Percentiles rank a stretch among this genome's conserved stretches.
Conservation (phyloP, 371 early-diverging fungal genomes). For the Globomyces sp. region DNA sequence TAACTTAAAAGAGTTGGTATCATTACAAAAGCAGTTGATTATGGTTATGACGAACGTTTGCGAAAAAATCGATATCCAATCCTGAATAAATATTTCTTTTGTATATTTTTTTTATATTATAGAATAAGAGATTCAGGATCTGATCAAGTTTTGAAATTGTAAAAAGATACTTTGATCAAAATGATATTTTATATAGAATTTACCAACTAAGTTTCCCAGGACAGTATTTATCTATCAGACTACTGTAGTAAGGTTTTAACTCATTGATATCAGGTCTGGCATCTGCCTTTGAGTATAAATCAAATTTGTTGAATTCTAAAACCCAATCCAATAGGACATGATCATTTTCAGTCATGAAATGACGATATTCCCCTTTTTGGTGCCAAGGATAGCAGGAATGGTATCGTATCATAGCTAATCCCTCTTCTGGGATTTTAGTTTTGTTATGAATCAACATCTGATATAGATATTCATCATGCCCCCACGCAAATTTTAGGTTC, state of each 20-base stretch:
- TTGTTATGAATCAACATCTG: slow-evolving; percentile 42
- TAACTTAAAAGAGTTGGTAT: too few species aligned
- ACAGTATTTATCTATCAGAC: slow-evolving; percentile 54
- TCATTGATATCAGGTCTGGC: slow-evolving; percentile 35
- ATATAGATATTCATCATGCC: slow-evolving; percentile 63
- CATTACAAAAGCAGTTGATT: too few species aligned
- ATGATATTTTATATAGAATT: background rate
- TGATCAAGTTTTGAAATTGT: too few species aligned
- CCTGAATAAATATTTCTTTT: too few species aligned
- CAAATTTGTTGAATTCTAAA: slow-evolving; percentile 57
- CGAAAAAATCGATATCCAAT: too few species aligned
- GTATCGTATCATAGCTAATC: slow-evolving; percentile 50
- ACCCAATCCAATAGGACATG: slow-evolving; percentile 51
- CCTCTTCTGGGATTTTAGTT: slow-evolving; percentile 51
- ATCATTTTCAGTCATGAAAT: slow-evolving; percentile 52
- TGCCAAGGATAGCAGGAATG: slow-evolving; percentile 63
- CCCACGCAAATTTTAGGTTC: slow-evolving; percentile 53
- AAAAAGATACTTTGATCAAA: too few species aligned
- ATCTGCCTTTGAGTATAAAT: slow-evolving; percentile 57
- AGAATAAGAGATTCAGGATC: too few species aligned
- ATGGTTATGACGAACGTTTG: too few species aligned
- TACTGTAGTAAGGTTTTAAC: slow-evolving; percentile 49
- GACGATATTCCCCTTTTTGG: slow-evolving; percentile 46
- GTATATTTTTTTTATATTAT: too few species aligned
- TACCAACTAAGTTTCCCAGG: slow-evolving; percentile 55